Evolutionary conservation across 2,329 filamentous ascomycete species (phyloP), one percentile per base, ranked within the genome.

Genomic region (Exophiala oligosperma): DNA sequence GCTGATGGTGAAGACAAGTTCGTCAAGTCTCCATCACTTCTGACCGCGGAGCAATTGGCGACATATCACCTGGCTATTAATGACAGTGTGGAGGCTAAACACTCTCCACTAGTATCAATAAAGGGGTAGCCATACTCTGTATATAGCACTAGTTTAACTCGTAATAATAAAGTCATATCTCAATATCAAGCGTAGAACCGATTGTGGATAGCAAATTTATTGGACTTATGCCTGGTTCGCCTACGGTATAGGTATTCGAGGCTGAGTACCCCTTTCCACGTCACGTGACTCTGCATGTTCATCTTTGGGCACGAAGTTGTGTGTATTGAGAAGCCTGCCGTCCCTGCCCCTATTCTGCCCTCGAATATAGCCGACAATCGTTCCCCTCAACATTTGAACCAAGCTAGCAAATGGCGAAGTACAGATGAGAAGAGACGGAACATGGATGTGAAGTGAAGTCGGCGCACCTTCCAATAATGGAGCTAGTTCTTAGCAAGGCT

Each of bases 1-100:
- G 92, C 91, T 61, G 92, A 87, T 71, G 92, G 94, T 0, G 90
- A 96, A 70, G 94, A 99, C 75, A 74, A 85, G 56, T 83, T 96
- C 73, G 91, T 96, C 2, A 86, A 84, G 66, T 90, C 90, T 62
- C 94, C 94, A 0, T 86, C 86, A 51, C 73, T 72, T 62, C 79
- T 96, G 63, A 89, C 82, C 0, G 75, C 84, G 57, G 82, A 83
- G 60, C 80, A 83, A 59, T 72, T 86, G 67, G 71, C 76, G 62
- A 84, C 80, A 2, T 88, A 88, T 76, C 82, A 86, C 69, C 68
- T 89, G 55, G 44, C 49, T 11, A 32, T 63, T 32, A 28, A 43
- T 2, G 50, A 61, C 29, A 44, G 51, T 21, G 44, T 4, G 12
- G 26, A 17, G n/a, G 46, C 17, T 26, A 23, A 9, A 35, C 24